A percentile compares a stretch with the other conserved stretches of the same genome.
These are phyloP conservation scores for Septoria petroselini DNA, from an alignment of 2,329 filamentous ascomycete species.

Conservation along the genomic window DNA sequence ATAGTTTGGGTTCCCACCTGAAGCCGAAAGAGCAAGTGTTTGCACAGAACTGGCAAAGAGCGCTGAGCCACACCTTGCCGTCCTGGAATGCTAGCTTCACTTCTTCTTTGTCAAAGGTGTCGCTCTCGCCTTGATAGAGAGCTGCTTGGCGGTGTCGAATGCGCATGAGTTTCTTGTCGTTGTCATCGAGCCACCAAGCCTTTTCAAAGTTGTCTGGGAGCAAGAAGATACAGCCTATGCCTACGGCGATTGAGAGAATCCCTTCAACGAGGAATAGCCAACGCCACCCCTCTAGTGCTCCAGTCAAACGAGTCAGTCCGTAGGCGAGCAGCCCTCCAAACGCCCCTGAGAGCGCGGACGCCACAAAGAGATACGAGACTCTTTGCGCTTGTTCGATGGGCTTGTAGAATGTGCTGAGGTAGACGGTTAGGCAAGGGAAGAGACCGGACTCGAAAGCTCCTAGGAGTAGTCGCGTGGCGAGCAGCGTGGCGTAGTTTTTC, in stretches of 20 bases:
- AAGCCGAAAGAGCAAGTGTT: constrained; percentile 48
- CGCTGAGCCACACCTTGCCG: constrained; percentile 52
- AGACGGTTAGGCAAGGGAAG: constrained; percentile 34
- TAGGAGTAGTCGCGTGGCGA: constrained; percentile 38
- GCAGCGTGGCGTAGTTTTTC: constrained; percentile 42
- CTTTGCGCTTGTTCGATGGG: constrained; percentile 45
- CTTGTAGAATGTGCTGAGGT: constrained; percentile 43
- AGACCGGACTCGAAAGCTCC: constrained; percentile 31
- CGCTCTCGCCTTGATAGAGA: constrained; percentile 50
- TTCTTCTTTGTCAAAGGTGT: constrained; percentile 52
- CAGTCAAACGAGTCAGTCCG: constrained; percentile 68
- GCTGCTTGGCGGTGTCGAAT: constrained; percentile 41
- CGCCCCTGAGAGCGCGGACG: constrained; percentile 42
- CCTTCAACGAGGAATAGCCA: constrained; percentile 38
- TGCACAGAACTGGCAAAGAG: constrained; percentile 52
- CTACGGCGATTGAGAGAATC: constrained; percentile 32
- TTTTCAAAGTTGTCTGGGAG: constrained; percentile 45
- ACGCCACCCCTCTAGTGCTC: constrained; percentile 55
- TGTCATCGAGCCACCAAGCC: constrained; percentile 46
- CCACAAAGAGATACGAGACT: constrained; percentile 43
- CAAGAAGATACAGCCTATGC: constrained; percentile 29
- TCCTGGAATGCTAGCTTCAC: constrained; percentile 49
- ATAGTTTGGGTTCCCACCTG: constrained; percentile 15
- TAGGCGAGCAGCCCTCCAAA: constrained; percentile 38
- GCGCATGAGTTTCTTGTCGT: constrained; percentile 52